Conservation (phyloP, 352 stramenopile genomes). For the Saprolegnia parasitica region DNA sequence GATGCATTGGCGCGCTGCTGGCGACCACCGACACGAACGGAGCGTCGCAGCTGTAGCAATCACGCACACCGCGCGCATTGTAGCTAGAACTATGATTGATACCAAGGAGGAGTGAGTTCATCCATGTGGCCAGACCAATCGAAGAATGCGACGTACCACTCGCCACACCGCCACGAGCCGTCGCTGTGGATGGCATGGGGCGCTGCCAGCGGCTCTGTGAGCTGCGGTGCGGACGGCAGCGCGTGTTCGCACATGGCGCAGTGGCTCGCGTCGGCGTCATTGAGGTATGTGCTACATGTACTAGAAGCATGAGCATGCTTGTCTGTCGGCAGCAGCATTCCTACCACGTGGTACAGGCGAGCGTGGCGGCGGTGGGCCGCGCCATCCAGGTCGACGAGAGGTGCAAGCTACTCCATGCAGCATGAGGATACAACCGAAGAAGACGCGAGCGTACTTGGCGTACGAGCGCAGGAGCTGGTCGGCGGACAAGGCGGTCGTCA, state of each 20-base stretch:
- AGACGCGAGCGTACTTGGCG: not conserved
- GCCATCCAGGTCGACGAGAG: not conserved
- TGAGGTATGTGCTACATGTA: slow-evolving; percentile 67
- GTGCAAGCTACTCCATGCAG: not conserved
- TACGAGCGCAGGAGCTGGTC: not conserved
- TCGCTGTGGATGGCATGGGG: slow-evolving; percentile 61
- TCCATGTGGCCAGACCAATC: not conserved
- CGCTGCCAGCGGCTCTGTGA: not conserved
- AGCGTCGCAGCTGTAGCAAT: slow-evolving; percentile 55
- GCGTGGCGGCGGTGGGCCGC: not conserved
- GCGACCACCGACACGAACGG: slow-evolving; percentile 63
- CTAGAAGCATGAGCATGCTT: not conserved
- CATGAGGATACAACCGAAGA: not conserved
- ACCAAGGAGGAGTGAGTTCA: not conserved
- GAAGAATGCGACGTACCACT: slow-evolving; percentile 40
- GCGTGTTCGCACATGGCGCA: slow-evolving; percentile 73
- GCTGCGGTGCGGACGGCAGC: not conserved
- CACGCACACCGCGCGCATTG: slow-evolving; percentile 58
- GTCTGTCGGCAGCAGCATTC: not conserved
- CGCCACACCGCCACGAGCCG: slow-evolving; percentile 66
- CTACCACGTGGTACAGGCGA: not conserved
- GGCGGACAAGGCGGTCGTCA: not conserved
- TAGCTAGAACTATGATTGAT: slow-evolving; percentile 36
- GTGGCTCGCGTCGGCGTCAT: slow-evolving; percentile 41
- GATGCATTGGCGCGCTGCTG: slow-evolving; percentile 59